These are phyloP conservation scores for Prototheca wickerhamii DNA, from an alignment of 163 green algal species.

Conservation along the genomic window DNA sequence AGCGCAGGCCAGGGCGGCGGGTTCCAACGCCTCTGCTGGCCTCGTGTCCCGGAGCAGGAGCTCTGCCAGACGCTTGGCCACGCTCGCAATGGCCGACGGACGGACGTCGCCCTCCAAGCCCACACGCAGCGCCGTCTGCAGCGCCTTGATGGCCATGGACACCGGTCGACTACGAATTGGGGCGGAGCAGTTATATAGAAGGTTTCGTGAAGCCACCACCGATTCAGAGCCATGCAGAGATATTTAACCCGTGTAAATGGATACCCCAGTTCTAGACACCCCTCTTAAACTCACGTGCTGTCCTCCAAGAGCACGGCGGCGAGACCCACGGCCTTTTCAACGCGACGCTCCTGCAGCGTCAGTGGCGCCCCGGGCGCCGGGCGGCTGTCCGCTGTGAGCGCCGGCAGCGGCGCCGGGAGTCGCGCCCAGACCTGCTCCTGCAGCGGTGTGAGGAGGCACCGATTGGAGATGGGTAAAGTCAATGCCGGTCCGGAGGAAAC, in stretches of 20 bases:
- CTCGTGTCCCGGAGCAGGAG: background rate
- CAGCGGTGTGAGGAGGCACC: no score
- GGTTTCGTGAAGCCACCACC: background rate
- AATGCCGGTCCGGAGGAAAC: no score
- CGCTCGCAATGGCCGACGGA: background rate
- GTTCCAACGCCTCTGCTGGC: background rate
- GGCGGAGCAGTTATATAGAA: background rate
- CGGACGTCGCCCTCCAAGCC: background rate
- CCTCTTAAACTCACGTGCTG: background rate
- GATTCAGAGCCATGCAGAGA: background rate
- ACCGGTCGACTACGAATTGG: background rate
- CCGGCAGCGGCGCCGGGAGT: no score
- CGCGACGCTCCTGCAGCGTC: background rate
- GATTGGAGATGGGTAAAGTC: no score
- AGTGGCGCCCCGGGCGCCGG: background rate
- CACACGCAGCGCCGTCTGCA: background rate
- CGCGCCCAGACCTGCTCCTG: no score
- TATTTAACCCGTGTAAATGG: no score
- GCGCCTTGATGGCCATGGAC: background rate
- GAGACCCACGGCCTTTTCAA: background rate
- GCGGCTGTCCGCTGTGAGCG: background rate
- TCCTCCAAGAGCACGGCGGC: background rate
- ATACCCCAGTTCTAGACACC: no score
- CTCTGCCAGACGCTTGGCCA: background rate
- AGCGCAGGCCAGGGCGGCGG: background rate